Evolutionary conservation across 2,329 filamentous ascomycete genomes (phyloP), one percentile per base, ranked within the genome.

Genomic region (Ceratocystis colombiana): DNA sequence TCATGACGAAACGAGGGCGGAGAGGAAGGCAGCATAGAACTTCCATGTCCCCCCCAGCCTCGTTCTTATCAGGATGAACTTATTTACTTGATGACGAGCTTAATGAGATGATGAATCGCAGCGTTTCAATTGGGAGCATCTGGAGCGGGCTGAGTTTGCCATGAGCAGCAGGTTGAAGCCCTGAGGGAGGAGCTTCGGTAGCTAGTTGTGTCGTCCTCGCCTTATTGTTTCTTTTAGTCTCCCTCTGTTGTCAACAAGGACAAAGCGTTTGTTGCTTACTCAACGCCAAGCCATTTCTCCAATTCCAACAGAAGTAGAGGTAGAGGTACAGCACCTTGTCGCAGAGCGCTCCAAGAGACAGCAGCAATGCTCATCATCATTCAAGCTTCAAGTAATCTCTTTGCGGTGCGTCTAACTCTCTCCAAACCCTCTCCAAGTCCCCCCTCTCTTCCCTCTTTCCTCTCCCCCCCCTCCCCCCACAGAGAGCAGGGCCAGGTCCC

Each of bases 221-320:
- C 17, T 22, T 22, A 5, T 22, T n/a, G 17, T n/a, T 48, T 20
- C 20, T 25, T 30, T 22, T 25, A 22, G 17, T 55, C 50, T 5
- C 10, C 15, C 10, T 28, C 50, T 1, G 1, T 57, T 57, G 25
- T 33, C 50, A 57, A 57, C 50, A 57, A 57, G 30, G 33, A 57
- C 50, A 57, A 57, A 57, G 50, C 22, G 50, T 57, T 57, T 57
- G 50, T 30, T 25, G 50, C 50, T 57, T 57, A 57, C 50, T 30
- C 50, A 57, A 57, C 50, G 50, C 50, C 50, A 57, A 57, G 50
- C 50, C 50, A 7, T 57, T 57, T 57, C 50, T 57, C 50, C 50
- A 57, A 57, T 30, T 57, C 22, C 22, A 15, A 30, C 50, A 57
- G 15, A 15, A 30, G 12, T 25, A 28, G 33, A 37, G 33, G 8